Conservation (phyloP, 2,329 filamentous ascomycete genomes). For the Arthrobotrys musiformis region DNA sequence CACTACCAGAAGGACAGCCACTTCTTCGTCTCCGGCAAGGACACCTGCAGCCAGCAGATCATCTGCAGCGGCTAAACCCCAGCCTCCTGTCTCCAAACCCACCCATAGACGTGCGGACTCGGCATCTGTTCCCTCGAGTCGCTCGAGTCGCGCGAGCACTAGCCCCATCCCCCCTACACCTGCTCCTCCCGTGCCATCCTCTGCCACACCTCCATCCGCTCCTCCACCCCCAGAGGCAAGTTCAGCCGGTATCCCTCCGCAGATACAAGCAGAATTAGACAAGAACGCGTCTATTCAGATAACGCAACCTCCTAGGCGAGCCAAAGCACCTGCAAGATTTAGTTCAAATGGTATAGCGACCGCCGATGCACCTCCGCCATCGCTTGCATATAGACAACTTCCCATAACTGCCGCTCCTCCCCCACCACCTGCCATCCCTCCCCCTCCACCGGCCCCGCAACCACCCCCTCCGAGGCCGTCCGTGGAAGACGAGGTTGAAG, state of each 20-base stretch:
- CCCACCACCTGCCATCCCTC: conserved; percentile 54
- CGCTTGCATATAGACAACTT: conserved; percentile 58
- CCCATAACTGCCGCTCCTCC: conserved; percentile 56
- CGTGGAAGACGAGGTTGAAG: conserved; percentile 48
- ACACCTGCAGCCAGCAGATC: conserved; percentile 29
- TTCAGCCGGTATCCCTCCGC: conserved; percentile 52
- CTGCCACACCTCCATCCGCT: conserved; percentile 37
- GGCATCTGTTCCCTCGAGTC: conserved; percentile 28
- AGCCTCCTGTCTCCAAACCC: conserved; percentile 40
- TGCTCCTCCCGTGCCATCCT: conserved; percentile 30
- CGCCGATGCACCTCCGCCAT: conserved; percentile 59
- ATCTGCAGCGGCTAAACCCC: conserved; percentile 35
- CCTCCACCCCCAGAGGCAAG: conserved; percentile 45
- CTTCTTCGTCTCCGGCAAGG: conserved; percentile 25
- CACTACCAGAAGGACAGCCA: conserved; percentile 1
- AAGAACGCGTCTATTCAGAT: conserved; percentile 55
- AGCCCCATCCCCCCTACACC: conserved; percentile 34
- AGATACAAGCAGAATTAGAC: conserved; percentile 54
- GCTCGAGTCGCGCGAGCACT: conserved; percentile 24
- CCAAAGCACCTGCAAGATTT: conserved; percentile 58
- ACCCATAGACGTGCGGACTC: conserved; percentile 41
- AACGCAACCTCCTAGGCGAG: conserved; percentile 52
- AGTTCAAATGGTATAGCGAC: conserved; percentile 61
- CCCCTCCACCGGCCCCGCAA: conserved; percentile 52
- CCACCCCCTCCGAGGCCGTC: conserved; percentile 47